These are phyloP conservation scores for Usnea hakonensis DNA, from an alignment of 495 filamentous ascomycete species.

Conservation along the genomic window DNA sequence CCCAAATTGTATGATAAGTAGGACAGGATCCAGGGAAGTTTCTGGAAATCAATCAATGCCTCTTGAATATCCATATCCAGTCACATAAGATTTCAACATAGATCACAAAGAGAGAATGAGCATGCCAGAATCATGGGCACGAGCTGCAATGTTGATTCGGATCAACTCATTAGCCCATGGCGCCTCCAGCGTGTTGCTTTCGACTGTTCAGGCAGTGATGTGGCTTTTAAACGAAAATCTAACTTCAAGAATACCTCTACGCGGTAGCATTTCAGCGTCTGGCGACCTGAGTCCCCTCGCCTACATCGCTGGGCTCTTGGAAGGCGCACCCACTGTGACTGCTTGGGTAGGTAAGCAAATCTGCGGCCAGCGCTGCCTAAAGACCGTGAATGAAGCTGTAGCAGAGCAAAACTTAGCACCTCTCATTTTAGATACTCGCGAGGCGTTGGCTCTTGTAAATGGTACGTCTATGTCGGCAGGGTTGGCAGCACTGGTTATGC, in stretches of 20 bases:
- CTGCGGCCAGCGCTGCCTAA: too few relatives aligned
- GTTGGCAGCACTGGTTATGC: constrained; percentile 42
- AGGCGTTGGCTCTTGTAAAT: too few relatives aligned
- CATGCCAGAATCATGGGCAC: constrained; percentile 43
- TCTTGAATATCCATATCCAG: too few relatives aligned
- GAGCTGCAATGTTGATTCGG: constrained; percentile 49
- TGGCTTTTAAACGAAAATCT: constrained; percentile 41
- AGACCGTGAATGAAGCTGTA: too few relatives aligned
- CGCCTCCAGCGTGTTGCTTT: constrained; percentile 45
- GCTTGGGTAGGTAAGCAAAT: too few relatives aligned
- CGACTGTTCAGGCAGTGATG: constrained; percentile 39
- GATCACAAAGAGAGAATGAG: too few relatives aligned
- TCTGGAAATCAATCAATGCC: too few relatives aligned
- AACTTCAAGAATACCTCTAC: constrained; percentile 48
- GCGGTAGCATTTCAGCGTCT: constrained; percentile 60
- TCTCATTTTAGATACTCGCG: too few relatives aligned
- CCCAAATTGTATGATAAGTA: too few relatives aligned
- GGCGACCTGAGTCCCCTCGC: constrained; percentile 57
- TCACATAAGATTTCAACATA: too few relatives aligned
- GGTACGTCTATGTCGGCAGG: constrained; percentile 38
- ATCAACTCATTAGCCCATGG: constrained; percentile 49
- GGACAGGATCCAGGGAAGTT: too few relatives aligned
- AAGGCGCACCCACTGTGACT: constrained; percentile 38
- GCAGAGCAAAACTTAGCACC: too few relatives aligned
- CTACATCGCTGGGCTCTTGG: constrained; percentile 52